A percentile compares a stretch with the other conserved stretches of the same genome.
phyloP scores from a whole-genome alignment of 225 moss, liverwort and hornwort species.

The Rhytidiadelphus loreus region DNA sequence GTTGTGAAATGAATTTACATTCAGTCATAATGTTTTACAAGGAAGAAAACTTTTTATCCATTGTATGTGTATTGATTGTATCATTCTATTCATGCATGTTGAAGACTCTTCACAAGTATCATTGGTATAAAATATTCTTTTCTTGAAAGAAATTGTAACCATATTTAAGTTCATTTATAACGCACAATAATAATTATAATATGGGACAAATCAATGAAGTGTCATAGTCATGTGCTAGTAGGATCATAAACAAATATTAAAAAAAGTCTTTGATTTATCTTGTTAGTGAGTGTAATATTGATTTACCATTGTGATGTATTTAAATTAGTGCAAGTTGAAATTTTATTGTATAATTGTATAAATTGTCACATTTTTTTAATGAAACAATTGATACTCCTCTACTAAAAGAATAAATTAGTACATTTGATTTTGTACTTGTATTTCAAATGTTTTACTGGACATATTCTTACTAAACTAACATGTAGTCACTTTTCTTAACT shows the following conservation, averaged over 20 bases:
- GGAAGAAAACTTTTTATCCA: not conserved
- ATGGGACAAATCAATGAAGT: not conserved
- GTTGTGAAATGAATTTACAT: not conserved
- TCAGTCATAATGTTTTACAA: not conserved
- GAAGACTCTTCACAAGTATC: not conserved
- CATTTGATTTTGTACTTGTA: not conserved
- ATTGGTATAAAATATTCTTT: not conserved
- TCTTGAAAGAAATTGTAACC: not conserved
- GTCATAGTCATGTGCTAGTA: too few species aligned
- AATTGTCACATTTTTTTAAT: not conserved
- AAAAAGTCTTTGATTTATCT: not conserved
- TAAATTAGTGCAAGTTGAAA: not conserved
- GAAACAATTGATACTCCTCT: not conserved
- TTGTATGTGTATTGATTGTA: not conserved
- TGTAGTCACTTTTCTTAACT: not conserved
- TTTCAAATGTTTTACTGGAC: not conserved
- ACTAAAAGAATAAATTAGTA: too few species aligned
- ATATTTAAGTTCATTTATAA: not conserved
- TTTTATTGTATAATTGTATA: not conserved
- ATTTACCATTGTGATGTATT: not conserved
- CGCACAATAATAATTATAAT: rapidly evolving
- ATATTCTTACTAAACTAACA: not conserved
- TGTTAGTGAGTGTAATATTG: rapidly evolving
- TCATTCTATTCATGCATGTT: not conserved
- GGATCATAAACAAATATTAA: not conserved